phyloP scores from a whole-genome alignment of 257 asterid genomes.

The Forsythia suspensa region DNA sequence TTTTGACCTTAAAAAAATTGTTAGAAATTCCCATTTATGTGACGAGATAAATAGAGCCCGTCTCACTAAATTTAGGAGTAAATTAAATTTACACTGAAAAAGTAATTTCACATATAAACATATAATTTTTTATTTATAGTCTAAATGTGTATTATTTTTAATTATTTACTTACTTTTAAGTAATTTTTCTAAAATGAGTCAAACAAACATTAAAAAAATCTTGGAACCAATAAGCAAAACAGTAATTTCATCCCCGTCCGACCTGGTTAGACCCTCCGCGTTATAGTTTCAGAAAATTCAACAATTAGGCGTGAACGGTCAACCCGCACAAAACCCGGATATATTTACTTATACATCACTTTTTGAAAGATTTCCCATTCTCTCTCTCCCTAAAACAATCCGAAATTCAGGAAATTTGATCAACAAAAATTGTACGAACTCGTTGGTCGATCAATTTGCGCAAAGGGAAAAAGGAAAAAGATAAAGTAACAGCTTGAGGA shows the following conservation, averaged over 20 bases:
- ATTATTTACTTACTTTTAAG: no score
- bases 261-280: conserved; percentile 23
- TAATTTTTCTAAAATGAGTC: no score
- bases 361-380: conserved; percentile 3
- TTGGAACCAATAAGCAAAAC: no score
- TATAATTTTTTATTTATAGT: no score
- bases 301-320: conserved; percentile 34
- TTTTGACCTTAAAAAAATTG: no score
- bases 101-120: no score
- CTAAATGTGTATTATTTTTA: no score
- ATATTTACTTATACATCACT: neutral
- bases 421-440: conserved; percentile 12
- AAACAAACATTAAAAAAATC: no score
- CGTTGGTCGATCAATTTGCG: conserved; percentile 12
- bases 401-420: conserved; percentile 25
- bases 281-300: conserved; percentile 30
- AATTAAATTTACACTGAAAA: no score
- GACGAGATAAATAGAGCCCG: no score
- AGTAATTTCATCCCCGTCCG: conserved; percentile 14
- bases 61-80: no score
- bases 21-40: no score
- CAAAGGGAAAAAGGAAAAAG: neutral
- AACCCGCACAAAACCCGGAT: conserved; percentile 39
- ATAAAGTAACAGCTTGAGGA: conserved; percentile 4
- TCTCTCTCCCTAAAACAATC: conserved; percentile 22